Evolutionary conservation across 306 rosid genomes (phyloP), one percentile per base, ranked within the genome.

Genomic region (Luffa acutangula): DNA sequence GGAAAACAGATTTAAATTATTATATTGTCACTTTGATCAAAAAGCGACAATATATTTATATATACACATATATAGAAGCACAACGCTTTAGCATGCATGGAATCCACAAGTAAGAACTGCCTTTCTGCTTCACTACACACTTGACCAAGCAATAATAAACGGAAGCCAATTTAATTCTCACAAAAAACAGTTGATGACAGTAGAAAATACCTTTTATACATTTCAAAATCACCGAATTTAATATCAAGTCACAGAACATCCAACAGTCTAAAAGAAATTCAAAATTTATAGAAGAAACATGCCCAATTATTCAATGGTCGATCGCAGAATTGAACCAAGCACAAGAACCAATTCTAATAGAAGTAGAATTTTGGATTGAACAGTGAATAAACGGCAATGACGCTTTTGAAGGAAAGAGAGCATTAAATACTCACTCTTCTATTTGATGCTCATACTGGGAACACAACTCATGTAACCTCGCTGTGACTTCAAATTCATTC

Each of bases 391-490:
- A 46, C 20, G 63, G 63, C 6, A 34, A 36, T 11, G 20, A 20
- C 65, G 41, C 25, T 12, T 46, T 37, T n/a, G 56, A 56, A 65
- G 75, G 20, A 52, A 67, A 46, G 15, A 20, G 15, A 33, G 14
- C 37, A 64, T 51, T 52, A 52, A 56, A n/a, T 9, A 85, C 97
- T 87, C 85, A 95, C 99, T 84, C 88, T 80, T 90, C 94, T 5
- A 93, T 88, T 82, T 88, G 88, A 86, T 84, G 89, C 83, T 95
- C 99, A 83, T 91, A 95, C 80, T 87, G 86, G 52, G 89, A 79
- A 86, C 99, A 95, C 70, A 91, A 83, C 75, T 89, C 86, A 62
- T 93, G 89, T 81, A 95, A 75, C 66, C 82, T 88, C 56, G 83
- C 81, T 56, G 92, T 84, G 79, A 78, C 86, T 46, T 85, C 91